These are phyloP conservation scores for Dysphania ambrosioides DNA, from an alignment of 148 eudicot genomes.

Conservation along the genomic window DNA sequence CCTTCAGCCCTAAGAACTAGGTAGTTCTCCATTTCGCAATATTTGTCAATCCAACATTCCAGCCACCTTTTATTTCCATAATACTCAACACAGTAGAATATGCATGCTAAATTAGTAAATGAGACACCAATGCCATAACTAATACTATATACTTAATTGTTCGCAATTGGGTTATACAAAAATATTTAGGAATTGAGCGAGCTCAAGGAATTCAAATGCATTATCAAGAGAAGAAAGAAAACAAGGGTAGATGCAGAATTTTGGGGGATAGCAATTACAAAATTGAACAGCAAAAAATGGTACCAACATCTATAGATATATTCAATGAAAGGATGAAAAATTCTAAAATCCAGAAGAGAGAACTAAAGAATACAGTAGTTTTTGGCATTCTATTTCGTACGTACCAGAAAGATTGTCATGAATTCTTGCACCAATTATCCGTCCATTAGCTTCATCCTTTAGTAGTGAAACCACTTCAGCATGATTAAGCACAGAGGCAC, in stretches of 20 bases:
- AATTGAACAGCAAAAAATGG: not conserved
- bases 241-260: not conserved
- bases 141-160: not conserved
- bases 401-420: constrained; percentile 77
- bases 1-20: too few species aligned
- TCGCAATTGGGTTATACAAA: not conserved
- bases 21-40: too few species aligned
- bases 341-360: not conserved
- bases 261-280: not conserved
- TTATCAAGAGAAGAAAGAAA: not conserved
- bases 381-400: not conserved
- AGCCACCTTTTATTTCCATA: too few species aligned
- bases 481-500: constrained; percentile 85
- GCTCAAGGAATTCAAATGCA: not conserved
- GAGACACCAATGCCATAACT: not conserved
- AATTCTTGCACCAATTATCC: constrained; percentile 76
- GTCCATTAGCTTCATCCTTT: constrained; percentile 62
- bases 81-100: not conserved
- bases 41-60: too few species aligned
- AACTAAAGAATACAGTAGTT: not conserved
- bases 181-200: not conserved
- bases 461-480: constrained; percentile 84
- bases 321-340: not conserved
- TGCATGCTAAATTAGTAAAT: not conserved
- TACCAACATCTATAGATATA: not conserved